A percentile compares a stretch with the other conserved stretches of the same genome.
phyloP scores from a whole-genome alignment of 2,329 filamentous ascomycete species.

The Hypoxylon sp. region DNA sequence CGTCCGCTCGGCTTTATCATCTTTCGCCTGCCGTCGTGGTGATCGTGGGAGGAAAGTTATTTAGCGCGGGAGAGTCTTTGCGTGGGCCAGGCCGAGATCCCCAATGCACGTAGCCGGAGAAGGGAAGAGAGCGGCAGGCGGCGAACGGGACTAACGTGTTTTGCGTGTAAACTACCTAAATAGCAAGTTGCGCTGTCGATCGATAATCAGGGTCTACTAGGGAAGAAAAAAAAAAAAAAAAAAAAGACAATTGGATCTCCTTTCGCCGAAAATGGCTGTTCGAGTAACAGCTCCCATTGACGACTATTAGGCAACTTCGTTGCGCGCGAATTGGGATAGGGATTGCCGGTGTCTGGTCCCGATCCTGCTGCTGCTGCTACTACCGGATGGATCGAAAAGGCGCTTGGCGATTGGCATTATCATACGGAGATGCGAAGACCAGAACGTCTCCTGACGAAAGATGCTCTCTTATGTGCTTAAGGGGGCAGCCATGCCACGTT shows the following conservation, averaged over 20 bases:
- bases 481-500: conserved; percentile 28
- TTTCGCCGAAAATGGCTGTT: conserved; percentile 11
- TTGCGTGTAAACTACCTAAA: conserved; percentile 20
- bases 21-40: conserved; percentile 11
- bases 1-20: background rate
- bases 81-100: conserved; percentile 32
- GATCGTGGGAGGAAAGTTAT: conserved; percentile 29
- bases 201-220: conserved; percentile 31
- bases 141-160: conserved; percentile 1
- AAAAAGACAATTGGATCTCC: conserved; percentile 5
- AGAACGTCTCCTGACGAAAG: conserved; percentile 6
- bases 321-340: conserved; percentile 1
- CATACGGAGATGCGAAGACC: conserved; percentile 22
- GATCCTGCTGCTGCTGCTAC: conserved; percentile 11
- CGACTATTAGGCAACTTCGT: conserved; percentile 17
- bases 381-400: conserved; percentile 23
- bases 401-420: conserved; percentile 35
- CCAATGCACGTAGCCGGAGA: conserved; percentile 34
- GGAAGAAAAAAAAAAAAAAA: background rate
- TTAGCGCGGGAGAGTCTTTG: conserved; percentile 6
- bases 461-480: conserved; percentile 20
- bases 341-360: conserved; percentile 30
- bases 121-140: conserved; percentile 26
- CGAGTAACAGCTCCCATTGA: conserved; percentile 17
- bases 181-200: conserved; percentile 23